Evolutionary conservation across 2,329 filamentous ascomycete genomes (phyloP).

Genomic region (Colletotrichum gloeosporioides): DNA sequence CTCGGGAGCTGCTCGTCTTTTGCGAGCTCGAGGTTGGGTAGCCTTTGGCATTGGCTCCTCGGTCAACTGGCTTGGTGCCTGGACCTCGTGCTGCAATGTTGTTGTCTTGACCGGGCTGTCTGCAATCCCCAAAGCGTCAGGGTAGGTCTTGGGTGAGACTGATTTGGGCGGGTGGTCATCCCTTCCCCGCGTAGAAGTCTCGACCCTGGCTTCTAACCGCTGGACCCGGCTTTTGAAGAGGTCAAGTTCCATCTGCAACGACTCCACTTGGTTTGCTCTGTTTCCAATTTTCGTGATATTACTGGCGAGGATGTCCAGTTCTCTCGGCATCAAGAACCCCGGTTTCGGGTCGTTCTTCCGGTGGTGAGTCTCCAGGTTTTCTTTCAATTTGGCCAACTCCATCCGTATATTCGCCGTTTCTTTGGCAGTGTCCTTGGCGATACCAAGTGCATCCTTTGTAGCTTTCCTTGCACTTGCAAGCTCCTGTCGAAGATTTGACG

Average conservation of each 20-base stretch:
- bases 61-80: neutral
- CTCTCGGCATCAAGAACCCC: constrained; percentile 21
- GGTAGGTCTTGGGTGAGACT: neutral
- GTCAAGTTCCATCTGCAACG: constrained; percentile 46
- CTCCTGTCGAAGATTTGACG: constrained; percentile 28
- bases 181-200: neutral
- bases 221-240: constrained; percentile 42
- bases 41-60: neutral
- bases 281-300: constrained; percentile 43
- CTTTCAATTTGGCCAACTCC: constrained; percentile 36
- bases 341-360: constrained; percentile 3
- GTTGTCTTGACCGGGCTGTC: neutral
- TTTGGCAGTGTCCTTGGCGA: constrained; percentile 29
- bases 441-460: constrained; percentile 27
- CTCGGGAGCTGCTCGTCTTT: neutral
- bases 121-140: neutral
- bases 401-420: constrained; percentile 36
- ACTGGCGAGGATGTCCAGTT: constrained; percentile 44
- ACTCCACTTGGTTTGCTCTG: constrained; percentile 43
- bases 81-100: neutral
- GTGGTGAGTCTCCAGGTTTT: constrained; percentile 31
- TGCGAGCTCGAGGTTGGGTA: neutral
- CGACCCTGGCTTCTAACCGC: constrained; percentile 33
- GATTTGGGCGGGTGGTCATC: neutral
- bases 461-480: constrained; percentile 27